Base-by-base conservation (phyloP, 164 flowering plant genomes). In the Magnolia kwangsiensis region DNA sequence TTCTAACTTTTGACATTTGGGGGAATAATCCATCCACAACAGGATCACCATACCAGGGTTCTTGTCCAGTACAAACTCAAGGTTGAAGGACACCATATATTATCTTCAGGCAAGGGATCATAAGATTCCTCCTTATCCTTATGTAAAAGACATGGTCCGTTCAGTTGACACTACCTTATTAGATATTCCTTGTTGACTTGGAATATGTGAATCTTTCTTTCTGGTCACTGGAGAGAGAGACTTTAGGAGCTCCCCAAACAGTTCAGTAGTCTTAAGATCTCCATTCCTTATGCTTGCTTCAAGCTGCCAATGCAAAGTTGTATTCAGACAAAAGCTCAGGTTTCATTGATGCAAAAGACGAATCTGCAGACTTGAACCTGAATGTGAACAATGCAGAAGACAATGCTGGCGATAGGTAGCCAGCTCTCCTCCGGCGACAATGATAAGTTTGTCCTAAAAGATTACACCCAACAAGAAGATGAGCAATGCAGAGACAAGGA, bases 401-500 rank as follows among this genome's bases (percentile, higher is more conserved):
- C 29, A 76, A 95, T 93, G 89, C 99, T 91, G n/a, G 89, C 90
- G 80, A 95, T 84, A 66, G 97, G 98, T 73, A 93, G 84, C 98
- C 97, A 95, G 81, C 98, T 93, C 72, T 95, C 99, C 24, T 95
- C 97, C 2, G 99, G 91, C n/a, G 92, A 91, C 65, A 93, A 67
- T 9, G 96, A 92, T 75, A 93, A 81, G 75, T 92, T 95, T 74
- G 98, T 83, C 89, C 98, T 95, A 76, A 74, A 76, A 73, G 78
- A 63, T 75, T 11, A 51, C 9, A 16, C 24, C 49, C 49, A 29
- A 24, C 45, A 23, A 29, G 20, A 18, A 21, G 24, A 65, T 65
- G 67, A 21, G 24, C 18, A 65, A 59, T 59, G 14, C 63, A 19
- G 63, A 8, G 18, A 59, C 63, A 59, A 59, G 63, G 63, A 59